Conservation (phyloP, 257 asterid genomes). For the Penstemon davidsonii region DNA sequence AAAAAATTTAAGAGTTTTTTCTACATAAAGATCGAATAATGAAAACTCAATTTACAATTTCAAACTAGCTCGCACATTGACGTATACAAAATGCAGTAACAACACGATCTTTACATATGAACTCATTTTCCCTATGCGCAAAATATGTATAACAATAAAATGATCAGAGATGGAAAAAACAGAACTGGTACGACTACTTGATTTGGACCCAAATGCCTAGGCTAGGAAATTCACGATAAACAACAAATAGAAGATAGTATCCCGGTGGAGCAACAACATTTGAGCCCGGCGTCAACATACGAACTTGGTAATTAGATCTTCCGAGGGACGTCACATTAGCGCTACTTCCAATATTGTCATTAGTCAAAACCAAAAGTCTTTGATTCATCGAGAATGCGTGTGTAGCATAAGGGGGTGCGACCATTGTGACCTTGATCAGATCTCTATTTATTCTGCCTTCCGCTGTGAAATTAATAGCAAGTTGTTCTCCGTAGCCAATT, state of each 20-base stretch:
- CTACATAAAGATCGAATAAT: too few species aligned
- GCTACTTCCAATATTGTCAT: background rate
- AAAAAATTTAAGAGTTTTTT: too few species aligned
- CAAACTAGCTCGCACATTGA: too few species aligned
- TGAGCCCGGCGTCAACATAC: conserved; percentile 24
- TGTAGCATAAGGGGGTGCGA: conserved; percentile 43
- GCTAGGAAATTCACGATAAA: conserved; percentile 44
- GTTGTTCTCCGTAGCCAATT: conserved; percentile 17
- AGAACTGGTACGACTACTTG: conserved; percentile 3
- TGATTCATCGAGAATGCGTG: conserved; percentile 53
- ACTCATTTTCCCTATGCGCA: too few species aligned
- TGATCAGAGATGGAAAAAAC: too few species aligned
- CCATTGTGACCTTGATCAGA: conserved; percentile 36
- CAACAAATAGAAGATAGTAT: conserved; percentile 38
- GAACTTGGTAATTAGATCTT: conserved; percentile 23
- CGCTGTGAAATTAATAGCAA: conserved; percentile 20
- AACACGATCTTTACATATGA: too few species aligned
- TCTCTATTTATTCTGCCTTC: background rate
- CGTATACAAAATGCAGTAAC: too few species aligned
- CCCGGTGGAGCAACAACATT: conserved; percentile 35
- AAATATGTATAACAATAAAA: too few species aligned
- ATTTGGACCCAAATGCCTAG: conserved; percentile 47
- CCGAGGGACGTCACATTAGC: conserved; percentile 8
- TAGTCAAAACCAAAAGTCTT: conserved; percentile 29
- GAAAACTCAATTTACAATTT: too few species aligned